A percentile compares a stretch with the other conserved stretches of the same genome.
Conservation (phyloP, 768 basidiomycete species). For the Rhodotorula sphaerocarpa region DNA sequence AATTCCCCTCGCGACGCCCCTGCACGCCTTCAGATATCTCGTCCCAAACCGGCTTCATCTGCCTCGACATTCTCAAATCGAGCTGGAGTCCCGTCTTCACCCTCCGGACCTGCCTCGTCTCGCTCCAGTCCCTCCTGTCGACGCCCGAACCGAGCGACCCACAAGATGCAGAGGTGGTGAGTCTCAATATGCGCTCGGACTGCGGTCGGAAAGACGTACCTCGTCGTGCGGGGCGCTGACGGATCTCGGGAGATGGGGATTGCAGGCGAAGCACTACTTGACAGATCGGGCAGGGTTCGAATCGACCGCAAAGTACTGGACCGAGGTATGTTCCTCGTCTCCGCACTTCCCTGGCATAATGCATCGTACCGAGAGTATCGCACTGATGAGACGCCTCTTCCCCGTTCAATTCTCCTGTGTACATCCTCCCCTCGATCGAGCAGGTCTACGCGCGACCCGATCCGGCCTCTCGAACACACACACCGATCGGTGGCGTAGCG, state of each 20-base stretch:
- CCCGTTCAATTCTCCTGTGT: too few species aligned
- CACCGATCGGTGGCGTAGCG: too few species aligned
- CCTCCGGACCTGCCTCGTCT: conserved; percentile 90
- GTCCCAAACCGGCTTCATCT: conserved; percentile 88
- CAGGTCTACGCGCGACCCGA: not conserved
- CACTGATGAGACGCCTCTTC: too few species aligned
- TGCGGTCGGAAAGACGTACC: not conserved
- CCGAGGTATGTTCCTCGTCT: conserved; percentile 40
- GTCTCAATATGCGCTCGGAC: not conserved
- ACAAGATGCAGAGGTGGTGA: conserved; percentile 70
- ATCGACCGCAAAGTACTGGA: conserved; percentile 88
- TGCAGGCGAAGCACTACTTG: conserved; percentile 87
- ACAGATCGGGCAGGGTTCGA: conserved; percentile 79
- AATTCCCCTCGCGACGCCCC: too few species aligned
- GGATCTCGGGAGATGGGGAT: too few species aligned
- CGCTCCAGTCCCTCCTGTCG: conserved; percentile 83
- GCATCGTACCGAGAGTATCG: too few species aligned
- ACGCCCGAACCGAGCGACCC: conserved; percentile 93
- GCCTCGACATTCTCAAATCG: conserved; percentile 51
- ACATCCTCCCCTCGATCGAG: not conserved
- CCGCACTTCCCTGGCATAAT: too few species aligned
- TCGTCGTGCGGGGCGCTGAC: not conserved
- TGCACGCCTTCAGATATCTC: conserved; percentile 60
- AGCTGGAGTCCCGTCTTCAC: conserved; percentile 57
- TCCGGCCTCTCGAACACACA: not conserved